A percentile compares a stretch with the other conserved stretches of the same genome.
Conservation (phyloP, 768 basidiomycete species). For the Trametes villosa region DNA sequence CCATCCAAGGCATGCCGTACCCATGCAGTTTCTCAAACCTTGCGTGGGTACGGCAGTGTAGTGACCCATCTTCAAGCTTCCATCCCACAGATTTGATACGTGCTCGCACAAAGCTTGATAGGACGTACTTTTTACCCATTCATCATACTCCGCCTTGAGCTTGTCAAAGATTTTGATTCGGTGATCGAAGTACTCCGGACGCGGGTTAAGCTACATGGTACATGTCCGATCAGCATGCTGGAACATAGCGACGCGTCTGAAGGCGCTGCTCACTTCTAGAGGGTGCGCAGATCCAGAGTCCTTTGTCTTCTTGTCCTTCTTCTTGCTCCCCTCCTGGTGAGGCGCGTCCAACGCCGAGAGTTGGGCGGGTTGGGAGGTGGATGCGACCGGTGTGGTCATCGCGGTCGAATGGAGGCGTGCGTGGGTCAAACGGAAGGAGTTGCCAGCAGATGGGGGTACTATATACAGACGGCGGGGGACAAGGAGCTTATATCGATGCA, state of each 20-base stretch:
- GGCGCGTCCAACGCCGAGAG: conserved; percentile 50
- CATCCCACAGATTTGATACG: neutral
- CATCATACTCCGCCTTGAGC: conserved; percentile 83
- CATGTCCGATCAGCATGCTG: neutral
- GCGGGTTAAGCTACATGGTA: conserved; percentile 74
- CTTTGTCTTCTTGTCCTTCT: conserved; percentile 39
- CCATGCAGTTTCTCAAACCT: no score
- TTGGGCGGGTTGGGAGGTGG: conserved; percentile 56
- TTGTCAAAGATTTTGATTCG: conserved; percentile 89
- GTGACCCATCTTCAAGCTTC: no score
- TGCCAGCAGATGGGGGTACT: conserved; percentile 16
- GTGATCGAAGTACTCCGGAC: conserved; percentile 86
- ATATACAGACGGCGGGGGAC: conserved; percentile 28
- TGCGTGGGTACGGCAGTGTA: no score
- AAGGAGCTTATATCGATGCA: conserved; percentile 36
- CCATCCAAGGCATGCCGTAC: no score
- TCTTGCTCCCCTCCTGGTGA: conserved; percentile 49
- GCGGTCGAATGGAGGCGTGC: conserved; percentile 30
- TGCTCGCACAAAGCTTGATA: neutral
- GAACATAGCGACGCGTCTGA: conserved; percentile 18
- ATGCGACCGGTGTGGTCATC: conserved; percentile 61
- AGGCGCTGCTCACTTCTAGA: conserved; percentile 69
- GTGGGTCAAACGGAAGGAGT: conserved; percentile 10
- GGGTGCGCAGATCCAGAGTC: conserved; percentile 51
- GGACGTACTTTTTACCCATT: conserved; percentile 73